Conservation (phyloP, 2,329 filamentous ascomycete species). For the Dactylellina parvicollis region DNA sequence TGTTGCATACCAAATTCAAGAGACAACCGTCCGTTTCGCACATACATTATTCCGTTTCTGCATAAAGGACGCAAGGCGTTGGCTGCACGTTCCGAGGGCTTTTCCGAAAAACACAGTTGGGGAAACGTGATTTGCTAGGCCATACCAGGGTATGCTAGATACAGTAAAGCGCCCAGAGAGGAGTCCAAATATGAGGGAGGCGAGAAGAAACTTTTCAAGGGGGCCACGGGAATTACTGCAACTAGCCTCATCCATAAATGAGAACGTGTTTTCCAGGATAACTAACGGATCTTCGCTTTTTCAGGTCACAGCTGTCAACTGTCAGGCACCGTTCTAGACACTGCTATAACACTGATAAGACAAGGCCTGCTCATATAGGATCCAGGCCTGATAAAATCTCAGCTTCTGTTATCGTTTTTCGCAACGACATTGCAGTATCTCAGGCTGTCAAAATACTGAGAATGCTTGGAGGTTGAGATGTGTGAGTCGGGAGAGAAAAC, state of each 20-base stretch:
- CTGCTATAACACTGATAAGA: neutral
- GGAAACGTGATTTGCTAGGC: slow-evolving; percentile 14
- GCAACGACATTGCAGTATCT: neutral
- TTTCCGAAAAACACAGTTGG: neutral
- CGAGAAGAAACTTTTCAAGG: slow-evolving; percentile 11
- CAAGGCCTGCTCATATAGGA: slow-evolving; percentile 31
- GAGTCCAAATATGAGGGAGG: slow-evolving; percentile 29
- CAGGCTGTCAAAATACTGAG: neutral
- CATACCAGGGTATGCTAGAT: slow-evolving; percentile 18
- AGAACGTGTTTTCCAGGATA: neutral
- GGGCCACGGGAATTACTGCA: slow-evolving; percentile 24
- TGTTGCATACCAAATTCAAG: neutral
- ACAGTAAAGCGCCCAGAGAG: slow-evolving; percentile 3
- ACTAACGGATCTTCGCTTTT: neutral
- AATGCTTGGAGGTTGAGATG: neutral
- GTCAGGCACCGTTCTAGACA: too few species aligned
- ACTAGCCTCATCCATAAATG: slow-evolving; percentile 5
- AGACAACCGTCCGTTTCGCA: slow-evolving; percentile 26
- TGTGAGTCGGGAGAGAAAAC: slow-evolving; percentile 13
- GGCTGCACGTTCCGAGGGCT: slow-evolving; percentile 23
- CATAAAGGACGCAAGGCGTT: neutral
- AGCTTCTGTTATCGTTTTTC: neutral
- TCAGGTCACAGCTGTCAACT: slow-evolving; percentile 16
- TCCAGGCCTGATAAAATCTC: slow-evolving; percentile 32
- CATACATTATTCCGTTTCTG: slow-evolving; percentile 4